Percentiles rank a stretch among this genome's conserved stretches.
Conservation (phyloP, 2,329 filamentous ascomycete genomes). For the Raffaelea arxii region DNA sequence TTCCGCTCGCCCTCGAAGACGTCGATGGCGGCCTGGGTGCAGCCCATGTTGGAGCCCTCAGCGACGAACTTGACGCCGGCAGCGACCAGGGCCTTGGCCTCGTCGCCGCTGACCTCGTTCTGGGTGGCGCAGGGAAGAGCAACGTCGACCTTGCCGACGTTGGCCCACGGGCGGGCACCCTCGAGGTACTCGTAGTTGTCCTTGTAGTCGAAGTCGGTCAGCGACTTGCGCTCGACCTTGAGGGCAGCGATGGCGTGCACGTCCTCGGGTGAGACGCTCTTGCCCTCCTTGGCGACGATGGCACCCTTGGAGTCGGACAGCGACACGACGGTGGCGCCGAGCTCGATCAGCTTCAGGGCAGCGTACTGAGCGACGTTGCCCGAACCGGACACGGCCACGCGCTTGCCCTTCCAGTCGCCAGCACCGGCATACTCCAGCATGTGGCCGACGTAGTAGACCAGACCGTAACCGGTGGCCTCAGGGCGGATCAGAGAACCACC, state of each 20-base stretch:
- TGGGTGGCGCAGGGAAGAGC: constrained; percentile 90
- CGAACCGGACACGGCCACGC: constrained; percentile 89
- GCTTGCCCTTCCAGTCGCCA: constrained; percentile 82
- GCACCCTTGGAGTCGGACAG: constrained; percentile 87
- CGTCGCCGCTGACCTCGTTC: constrained; percentile 91
- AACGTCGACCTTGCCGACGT: constrained; percentile 83
- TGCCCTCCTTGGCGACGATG: constrained; percentile 59
- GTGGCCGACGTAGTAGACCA: constrained; percentile 92
- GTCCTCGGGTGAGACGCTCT: constrained; percentile 69
- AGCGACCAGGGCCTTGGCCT: constrained; percentile 72
- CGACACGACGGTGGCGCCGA: constrained; percentile 84
- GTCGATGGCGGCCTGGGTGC: constrained; percentile 90
- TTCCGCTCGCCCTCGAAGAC: constrained; percentile 74
- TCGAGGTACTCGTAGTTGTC: constrained; percentile 76
- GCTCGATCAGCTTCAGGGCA: constrained; percentile 91
- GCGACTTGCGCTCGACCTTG: constrained; percentile 78
- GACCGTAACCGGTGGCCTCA: constrained; percentile 89
- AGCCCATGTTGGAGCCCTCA: constrained; percentile 98
- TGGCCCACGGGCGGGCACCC: constrained; percentile 81
- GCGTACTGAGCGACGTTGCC: constrained; percentile 98
- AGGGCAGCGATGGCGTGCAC: constrained; percentile 69
- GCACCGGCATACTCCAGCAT: constrained; percentile 89
- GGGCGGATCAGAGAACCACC: constrained; percentile 90
- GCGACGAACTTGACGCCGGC: constrained; percentile 77
- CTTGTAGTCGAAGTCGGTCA: constrained; percentile 58